A percentile compares a stretch with the other conserved stretches of the same genome.
Evolutionary conservation across 2,329 filamentous ascomycete genomes (phyloP).

Genomic region (Colletotrichum melonis): DNA sequence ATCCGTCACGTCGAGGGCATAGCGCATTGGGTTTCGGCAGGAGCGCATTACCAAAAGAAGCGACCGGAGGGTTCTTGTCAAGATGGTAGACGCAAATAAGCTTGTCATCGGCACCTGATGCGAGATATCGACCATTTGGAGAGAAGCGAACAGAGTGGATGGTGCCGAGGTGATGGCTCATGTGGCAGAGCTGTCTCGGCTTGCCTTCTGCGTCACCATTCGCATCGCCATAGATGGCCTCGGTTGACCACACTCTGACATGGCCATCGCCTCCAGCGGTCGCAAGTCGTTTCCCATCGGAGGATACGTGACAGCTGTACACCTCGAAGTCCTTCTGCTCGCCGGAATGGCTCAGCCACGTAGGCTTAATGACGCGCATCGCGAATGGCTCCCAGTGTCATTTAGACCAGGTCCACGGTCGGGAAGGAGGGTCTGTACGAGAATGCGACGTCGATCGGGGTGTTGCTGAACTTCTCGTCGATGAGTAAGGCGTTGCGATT

Average conservation of each 20-base stretch:
- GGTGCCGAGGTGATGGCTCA: conserved; percentile 98
- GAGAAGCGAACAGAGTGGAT: conserved; percentile 98
- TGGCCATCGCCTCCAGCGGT: conserved; percentile 98
- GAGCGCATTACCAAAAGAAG: conserved; percentile 74
- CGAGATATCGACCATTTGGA: conserved; percentile 92
- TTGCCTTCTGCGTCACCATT: conserved; percentile 50
- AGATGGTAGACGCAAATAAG: conserved; percentile 97
- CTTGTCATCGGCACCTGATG: conserved; percentile 97
- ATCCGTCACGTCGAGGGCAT: neutral
- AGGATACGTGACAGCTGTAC: conserved; percentile 97
- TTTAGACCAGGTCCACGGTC: conserved; percentile 4
- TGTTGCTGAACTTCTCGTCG: neutral
- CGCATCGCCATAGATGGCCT: conserved; percentile 81
- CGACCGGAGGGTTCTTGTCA: conserved; percentile 82
- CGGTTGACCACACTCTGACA: conserved; percentile 97
- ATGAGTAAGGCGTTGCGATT: neutral
- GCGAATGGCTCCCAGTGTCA: conserved; percentile 24
- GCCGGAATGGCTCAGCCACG: conserved; percentile 95
- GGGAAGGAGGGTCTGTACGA: neutral
- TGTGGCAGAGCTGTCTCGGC: conserved; percentile 94
- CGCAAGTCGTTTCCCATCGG: conserved; percentile 90
- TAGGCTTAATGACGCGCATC: conserved; percentile 93
- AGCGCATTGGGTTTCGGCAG: conserved; percentile 45
- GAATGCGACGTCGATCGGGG: neutral
- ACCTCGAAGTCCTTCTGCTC: conserved; percentile 99